Evolutionary conservation across 208 protist genomes (phyloP).

Genomic region (Trypanosoma caninum): DNA sequence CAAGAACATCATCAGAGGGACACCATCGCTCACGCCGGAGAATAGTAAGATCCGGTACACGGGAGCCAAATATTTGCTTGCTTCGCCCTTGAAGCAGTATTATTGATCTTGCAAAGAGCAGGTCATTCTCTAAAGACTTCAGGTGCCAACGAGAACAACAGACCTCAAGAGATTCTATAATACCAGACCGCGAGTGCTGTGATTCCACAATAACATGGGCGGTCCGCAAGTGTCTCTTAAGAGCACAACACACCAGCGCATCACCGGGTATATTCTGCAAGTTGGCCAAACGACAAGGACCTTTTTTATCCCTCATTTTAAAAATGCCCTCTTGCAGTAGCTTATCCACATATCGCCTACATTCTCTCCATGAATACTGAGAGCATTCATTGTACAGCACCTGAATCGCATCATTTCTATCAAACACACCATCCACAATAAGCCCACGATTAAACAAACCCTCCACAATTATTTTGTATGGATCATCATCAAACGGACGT

Average conservation of each 20-base stretch:
- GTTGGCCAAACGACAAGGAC: conserved; percentile 42
- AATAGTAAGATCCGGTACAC: conserved; percentile 76
- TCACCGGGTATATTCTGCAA: conserved; percentile 51
- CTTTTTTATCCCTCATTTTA: conserved; percentile 10
- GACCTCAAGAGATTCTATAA: conserved; percentile 51
- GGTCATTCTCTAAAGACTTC: conserved; percentile 29
- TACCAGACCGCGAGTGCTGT: conserved; percentile 63
- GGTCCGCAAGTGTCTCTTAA: conserved; percentile 65
- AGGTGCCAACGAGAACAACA: conserved; percentile 56
- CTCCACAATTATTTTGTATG: conserved; percentile 61
- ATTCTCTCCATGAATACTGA: conserved; percentile 54
- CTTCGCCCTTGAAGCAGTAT: conserved; percentile 73
- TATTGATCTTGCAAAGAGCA: conserved; percentile 54
- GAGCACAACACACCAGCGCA: conserved; percentile 72
- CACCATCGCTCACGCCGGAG: conserved; percentile 53
- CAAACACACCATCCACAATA: conserved; percentile 69
- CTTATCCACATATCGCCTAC: conserved; percentile 36
- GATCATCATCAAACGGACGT: conserved; percentile 23
- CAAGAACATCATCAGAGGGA: conserved; percentile 70
- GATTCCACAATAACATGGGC: conserved; percentile 79
- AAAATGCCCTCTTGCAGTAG: conserved; percentile 39
- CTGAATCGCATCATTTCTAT: conserved; percentile 66
- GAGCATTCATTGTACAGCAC: conserved; percentile 75
- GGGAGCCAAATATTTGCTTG: conserved; percentile 75
- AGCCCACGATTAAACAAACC: conserved; percentile 86